Percentiles rank a stretch among this genome's conserved stretches.
These are phyloP conservation scores for Solanum medicagineum DNA, from an alignment of 257 asterid species.

Conservation along the genomic window DNA sequence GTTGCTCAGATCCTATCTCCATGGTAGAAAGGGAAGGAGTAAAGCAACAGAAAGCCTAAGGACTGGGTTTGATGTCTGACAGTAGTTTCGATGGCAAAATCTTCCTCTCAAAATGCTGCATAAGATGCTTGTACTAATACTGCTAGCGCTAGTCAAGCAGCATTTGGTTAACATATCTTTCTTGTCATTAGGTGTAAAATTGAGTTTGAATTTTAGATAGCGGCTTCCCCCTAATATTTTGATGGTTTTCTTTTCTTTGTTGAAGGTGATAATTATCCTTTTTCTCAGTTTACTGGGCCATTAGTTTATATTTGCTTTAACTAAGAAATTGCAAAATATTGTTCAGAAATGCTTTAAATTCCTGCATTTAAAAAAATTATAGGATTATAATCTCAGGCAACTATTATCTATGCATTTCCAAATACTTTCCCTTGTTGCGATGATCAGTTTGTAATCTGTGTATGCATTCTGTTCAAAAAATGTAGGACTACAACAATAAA, in stretches of 20 bases:
- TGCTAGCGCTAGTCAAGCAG: background rate
- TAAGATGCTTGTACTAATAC: background rate
- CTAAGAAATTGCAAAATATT: background rate
- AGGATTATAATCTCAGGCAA: background rate
- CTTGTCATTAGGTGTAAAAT: background rate
- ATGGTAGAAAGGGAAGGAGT: background rate
- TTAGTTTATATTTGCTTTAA: background rate
- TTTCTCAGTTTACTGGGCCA: background rate
- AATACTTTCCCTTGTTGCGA: background rate
- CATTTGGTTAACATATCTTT: background rate
- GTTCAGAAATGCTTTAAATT: background rate
- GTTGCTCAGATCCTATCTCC: background rate
- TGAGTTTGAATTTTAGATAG: background rate
- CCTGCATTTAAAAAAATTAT: background rate
- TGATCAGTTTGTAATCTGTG: background rate
- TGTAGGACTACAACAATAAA: slow-evolving; percentile 80
- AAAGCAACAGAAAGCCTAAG: background rate
- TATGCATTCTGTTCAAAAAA: background rate
- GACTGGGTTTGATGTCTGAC: background rate
- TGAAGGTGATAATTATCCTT: background rate
- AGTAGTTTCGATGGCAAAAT: background rate
- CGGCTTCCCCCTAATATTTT: background rate
- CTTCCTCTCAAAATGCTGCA: background rate
- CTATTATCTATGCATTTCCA: background rate
- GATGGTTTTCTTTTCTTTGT: background rate